phyloP scores from a whole-genome alignment of 176 grass and related monocot species.

The Eragrostis curvula region DNA sequence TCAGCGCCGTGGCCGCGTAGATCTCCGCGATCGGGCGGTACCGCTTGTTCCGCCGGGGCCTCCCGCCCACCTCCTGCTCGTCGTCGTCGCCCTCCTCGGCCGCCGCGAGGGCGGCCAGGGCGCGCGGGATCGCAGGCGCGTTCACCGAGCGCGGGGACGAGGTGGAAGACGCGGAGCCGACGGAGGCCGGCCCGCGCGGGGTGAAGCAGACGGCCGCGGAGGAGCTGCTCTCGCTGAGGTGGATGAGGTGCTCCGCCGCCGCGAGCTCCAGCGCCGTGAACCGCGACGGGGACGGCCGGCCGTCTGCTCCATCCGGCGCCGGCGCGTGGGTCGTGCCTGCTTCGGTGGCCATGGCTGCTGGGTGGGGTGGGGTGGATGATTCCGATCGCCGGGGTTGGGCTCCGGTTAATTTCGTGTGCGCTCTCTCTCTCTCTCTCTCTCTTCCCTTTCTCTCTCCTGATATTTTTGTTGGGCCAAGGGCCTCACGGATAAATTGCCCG shows the following conservation, averaged over 20 bases:
- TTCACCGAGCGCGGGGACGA: slow-evolving; percentile 39
- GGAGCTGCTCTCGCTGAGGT: slow-evolving; percentile 79
- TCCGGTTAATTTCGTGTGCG: slow-evolving; percentile 32
- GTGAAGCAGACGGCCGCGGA: slow-evolving; percentile 12
- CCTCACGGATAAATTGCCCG: background rate
- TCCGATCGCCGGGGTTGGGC: background rate
- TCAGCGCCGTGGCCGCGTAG: slow-evolving; percentile 44
- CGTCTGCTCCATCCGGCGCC: background rate
- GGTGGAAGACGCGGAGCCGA: slow-evolving; percentile 39
- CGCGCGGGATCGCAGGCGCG: background rate
- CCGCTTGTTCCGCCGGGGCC: slow-evolving; percentile 54
- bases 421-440: background rate
- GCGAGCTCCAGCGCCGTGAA: slow-evolving; percentile 71
- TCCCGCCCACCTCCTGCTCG: slow-evolving; percentile 50
- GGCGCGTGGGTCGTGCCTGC: background rate
- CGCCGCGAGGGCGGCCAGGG: background rate
- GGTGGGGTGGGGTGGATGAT: background rate
- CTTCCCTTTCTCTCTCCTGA: background rate
- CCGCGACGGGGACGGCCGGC: background rate
- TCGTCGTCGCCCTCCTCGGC: background rate
- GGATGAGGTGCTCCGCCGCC: slow-evolving; percentile 77
- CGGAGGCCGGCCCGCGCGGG: background rate
- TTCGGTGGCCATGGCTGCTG: slow-evolving; percentile 22
- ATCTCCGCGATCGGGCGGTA: slow-evolving; percentile 59
- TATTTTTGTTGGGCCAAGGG: background rate